Base-by-base conservation (phyloP, 371 early-diverging fungal genomes). In the Mucor indicus region DNA sequence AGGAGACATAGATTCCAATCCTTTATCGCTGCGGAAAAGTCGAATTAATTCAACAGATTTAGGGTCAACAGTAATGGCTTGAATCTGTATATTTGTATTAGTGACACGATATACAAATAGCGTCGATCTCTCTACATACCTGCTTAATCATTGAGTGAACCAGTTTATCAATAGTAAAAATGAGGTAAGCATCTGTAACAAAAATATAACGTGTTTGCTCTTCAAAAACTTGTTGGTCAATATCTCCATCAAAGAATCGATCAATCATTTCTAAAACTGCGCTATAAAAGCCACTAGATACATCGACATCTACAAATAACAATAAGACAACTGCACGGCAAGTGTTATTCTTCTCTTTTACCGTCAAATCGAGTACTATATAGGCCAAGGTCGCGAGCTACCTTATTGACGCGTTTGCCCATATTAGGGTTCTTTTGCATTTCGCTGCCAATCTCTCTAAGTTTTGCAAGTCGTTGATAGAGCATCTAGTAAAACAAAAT, bases 171-270 rank as follows among this genome's bases (percentile, higher is more conserved):
- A 96, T 69, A 0, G 94, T 93, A 49, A 94, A 90, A 25, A 91
- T 75, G 20, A 84, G 64, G 57, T 93, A 93, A 0, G 91, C 97
- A 21, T 89, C 80, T 15, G 91, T 93, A 3, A 87, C 85, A 64
- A 90, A 96, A 55, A 96, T 68, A 29, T 81, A 80, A 4, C 98
- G 85, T 25, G 90, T 64, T 37, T 83, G 77, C 52, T 99, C 99
- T 60, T 99, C 99, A 83, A 89, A 99, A 32, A 72, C 74, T 25
- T 69, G 69, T 25, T 79, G 66, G 22, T 99, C 98, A 48, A 98
- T 69, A 19, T 92, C 90, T 27, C 85, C 86, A 50, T 81, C 84
- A 62, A 96, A 69, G 48, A 91, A 86, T 38, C 84, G 83, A 59
- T 81, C 80, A 21, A 94, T 81, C 29, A 89, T 60, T 36, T 85